Evolutionary conservation across 2,329 filamentous ascomycete species (phyloP).

Genomic region (Periconia sp.): DNA sequence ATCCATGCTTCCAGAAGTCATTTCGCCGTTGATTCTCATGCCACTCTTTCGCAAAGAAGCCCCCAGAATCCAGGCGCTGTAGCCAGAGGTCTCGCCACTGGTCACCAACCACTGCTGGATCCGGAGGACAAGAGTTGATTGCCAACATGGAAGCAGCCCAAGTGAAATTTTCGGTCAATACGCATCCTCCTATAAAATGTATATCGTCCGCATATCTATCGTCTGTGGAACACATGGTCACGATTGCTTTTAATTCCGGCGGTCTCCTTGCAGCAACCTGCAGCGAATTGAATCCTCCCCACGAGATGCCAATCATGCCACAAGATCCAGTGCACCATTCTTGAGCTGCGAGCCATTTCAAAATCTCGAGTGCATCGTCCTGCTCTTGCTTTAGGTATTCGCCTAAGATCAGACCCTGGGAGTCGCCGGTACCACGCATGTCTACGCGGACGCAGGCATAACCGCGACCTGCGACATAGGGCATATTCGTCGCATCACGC

Average conservation of each 20-base stretch:
- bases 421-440: slow-evolving; percentile 8
- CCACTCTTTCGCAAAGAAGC: slow-evolving; percentile 6
- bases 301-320: slow-evolving; percentile 8
- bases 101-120: slow-evolving; percentile 4
- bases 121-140: slow-evolving; percentile 5
- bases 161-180: slow-evolving; percentile 5
- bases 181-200: slow-evolving; percentile 4
- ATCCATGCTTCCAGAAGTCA: slow-evolving; percentile 7
- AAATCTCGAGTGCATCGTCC: slow-evolving; percentile 2
- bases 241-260: slow-evolving; percentile 2
- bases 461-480: slow-evolving; percentile 3
- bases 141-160: slow-evolving; percentile 8
- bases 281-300: slow-evolving; percentile 7
- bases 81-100: slow-evolving; percentile 7
- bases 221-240: slow-evolving; percentile 3
- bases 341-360: slow-evolving; percentile 5
- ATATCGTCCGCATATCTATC: slow-evolving; percentile 5
- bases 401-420: slow-evolving; percentile 4
- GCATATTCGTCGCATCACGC: slow-evolving; percentile 6
- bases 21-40: slow-evolving; percentile 6
- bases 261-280: slow-evolving; percentile 6
- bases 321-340: slow-evolving; percentile 5
- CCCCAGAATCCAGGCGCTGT: slow-evolving; percentile 4
- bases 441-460: slow-evolving; percentile 6
- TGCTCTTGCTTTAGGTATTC: slow-evolving; percentile 7